Conservation (phyloP, 345 rosid genomes). For the Eucalyptus pauciflora region DNA sequence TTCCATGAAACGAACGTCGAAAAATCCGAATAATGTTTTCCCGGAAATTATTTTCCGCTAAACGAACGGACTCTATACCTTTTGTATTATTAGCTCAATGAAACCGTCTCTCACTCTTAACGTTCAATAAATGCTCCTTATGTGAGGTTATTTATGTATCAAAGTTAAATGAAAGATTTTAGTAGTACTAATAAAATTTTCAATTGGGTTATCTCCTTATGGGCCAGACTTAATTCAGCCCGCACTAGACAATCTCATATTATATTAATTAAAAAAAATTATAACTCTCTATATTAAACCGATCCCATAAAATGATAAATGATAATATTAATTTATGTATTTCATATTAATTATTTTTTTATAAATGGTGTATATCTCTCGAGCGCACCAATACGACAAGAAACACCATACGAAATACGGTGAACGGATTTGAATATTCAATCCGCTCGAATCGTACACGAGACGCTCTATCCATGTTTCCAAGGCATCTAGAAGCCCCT, state of each 20-base stretch:
- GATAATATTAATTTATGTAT: no score
- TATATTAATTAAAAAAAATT: no score
- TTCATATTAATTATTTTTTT: no score
- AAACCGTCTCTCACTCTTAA: accelerated
- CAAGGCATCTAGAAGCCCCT: neutral
- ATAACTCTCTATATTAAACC: accelerated
- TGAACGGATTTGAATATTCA: no score
- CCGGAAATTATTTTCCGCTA: no score
- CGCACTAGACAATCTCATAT: accelerated
- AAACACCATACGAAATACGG: neutral
- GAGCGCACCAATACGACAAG: neutral
- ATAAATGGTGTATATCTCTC: no score
- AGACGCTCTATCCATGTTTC: neutral
- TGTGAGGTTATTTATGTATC: accelerated
- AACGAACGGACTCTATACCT: no score
- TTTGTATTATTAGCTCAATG: no score
- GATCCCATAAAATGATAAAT: accelerated
- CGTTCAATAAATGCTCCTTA: accelerated
- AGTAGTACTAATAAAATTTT: no score
- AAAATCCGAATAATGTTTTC: no score
- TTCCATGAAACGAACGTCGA: no score
- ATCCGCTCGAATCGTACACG: neutral
- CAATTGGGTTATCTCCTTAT: accelerated
- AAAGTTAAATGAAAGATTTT: no score
- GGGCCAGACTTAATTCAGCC: accelerated